Evolutionary conservation across 1,284 basidiomycete genomes (phyloP), one percentile per base, ranked within the genome.

Genomic region (Pseudomicrostroma phylloplanum): DNA sequence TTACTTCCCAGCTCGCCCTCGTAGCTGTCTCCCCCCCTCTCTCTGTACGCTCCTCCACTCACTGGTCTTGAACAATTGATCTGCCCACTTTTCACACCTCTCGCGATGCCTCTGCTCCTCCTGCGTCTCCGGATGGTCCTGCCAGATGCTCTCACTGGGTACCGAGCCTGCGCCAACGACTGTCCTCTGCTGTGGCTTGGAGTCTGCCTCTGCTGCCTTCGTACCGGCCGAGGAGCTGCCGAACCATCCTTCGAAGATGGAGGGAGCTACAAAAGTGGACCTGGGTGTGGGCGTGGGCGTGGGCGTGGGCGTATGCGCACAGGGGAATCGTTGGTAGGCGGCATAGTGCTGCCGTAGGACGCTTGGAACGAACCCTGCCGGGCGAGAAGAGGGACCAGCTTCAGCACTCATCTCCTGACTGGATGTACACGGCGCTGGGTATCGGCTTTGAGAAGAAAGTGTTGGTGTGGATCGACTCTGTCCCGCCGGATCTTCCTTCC

Each of bases 21-120:
- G 41, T 23, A 68, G 30, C 4, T 36, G 4, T 3, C 30, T 4
- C 30, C 9, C 30, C 9, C 30, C 30, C 9, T 9, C 30, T 36
- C 30, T 9, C 9, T 36, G 4, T 36, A 36, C 30, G 9, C 9
- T 4, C 30, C 30, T 9, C 30, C 30, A 36, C 30, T 36, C 30
- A 36, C 74, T 76, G 13, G 71, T 72, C 13, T 67, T 63, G 17
- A 77, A 67, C 42, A 78, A 67, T 26, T 78, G 60, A 23, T 76
- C 65, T 25, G 66, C 69, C 76, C 76, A 78, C 54, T 72, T 68
- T 61, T 77, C 73, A 53, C 63, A 65, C 9, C 70, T 58, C 56
- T 73, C 67, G 21, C 69, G 61, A 15, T 69, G 65, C 6, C 21
- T 26, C 1, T 57, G 65, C 48, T 73, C 67, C 1, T 66, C 46